Evolutionary conservation across 139 green algal genomes (phyloP).

Genomic region (Micromonas commoda): DNA sequence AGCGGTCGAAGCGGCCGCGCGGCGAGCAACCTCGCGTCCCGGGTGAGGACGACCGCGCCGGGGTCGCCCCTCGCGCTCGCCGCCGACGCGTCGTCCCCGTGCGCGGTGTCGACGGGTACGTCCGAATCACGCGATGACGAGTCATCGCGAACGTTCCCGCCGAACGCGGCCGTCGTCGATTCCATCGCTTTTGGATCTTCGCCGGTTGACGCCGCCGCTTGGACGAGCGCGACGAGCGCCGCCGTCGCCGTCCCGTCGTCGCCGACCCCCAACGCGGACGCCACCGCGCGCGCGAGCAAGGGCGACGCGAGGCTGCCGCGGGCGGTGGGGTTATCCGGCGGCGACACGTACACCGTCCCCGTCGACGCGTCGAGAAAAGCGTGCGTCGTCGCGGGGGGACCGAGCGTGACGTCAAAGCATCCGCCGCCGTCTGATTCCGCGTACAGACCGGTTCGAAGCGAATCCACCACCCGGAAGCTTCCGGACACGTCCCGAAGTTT

Average conservation of each 20-base stretch:
- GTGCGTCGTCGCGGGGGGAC: neutral
- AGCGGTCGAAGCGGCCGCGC: neutral
- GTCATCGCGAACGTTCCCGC: neutral
- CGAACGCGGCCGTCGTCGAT: neutral
- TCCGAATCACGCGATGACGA: neutral
- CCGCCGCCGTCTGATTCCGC: too few species aligned
- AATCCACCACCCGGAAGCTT: too few species aligned
- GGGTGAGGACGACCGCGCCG: neutral
- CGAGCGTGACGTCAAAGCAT: neutral
- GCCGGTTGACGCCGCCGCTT: neutral
- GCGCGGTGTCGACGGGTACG: neutral
- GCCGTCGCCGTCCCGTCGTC: neutral
- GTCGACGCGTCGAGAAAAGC: conserved; percentile 21
- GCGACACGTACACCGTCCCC: conserved; percentile 37
- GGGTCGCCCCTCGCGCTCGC: neutral
- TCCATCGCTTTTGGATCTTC: neutral
- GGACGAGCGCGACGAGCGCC: conserved; percentile 47
- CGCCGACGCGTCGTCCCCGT: neutral
- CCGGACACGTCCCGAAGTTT: too few species aligned
- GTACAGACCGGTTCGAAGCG: too few species aligned
- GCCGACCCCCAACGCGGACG: conserved; percentile 44
- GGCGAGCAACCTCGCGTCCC: neutral
- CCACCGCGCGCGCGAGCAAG: conserved; percentile 46
- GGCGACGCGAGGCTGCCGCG: conserved; percentile 41
- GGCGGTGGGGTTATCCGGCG: conserved; percentile 34